These are phyloP conservation scores for Euptelea pleiosperma DNA, from an alignment of 164 flowering plant genomes.

Conservation along the genomic window DNA sequence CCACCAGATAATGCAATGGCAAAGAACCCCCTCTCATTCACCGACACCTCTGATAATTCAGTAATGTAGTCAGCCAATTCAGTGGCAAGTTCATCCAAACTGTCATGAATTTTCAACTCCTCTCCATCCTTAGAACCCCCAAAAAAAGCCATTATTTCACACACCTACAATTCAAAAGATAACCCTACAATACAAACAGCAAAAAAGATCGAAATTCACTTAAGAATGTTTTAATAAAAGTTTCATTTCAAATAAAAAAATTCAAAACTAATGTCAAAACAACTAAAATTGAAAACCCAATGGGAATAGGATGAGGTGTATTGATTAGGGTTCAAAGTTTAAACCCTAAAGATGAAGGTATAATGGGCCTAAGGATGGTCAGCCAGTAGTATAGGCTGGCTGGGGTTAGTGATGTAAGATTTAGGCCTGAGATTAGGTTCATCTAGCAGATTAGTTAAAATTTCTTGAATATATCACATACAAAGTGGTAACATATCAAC, in stretches of 20 bases:
- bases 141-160: conserved; percentile 45
- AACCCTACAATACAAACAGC: background rate
- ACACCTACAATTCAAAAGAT: background rate
- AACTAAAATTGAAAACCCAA: background rate
- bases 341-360: too few species aligned
- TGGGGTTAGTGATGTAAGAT: too few species aligned
- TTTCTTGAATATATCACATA: too few species aligned
- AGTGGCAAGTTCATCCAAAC: conserved; percentile 61
- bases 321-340: too few species aligned
- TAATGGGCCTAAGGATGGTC: too few species aligned
- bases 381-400: too few species aligned
- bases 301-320: too few species aligned
- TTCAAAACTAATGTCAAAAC: background rate
- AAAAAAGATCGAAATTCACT: background rate
- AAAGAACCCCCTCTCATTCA: conserved; percentile 83
- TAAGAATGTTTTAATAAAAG: background rate
- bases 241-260: too few species aligned
- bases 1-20: conserved; percentile 91
- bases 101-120: conserved; percentile 67
- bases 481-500: too few species aligned
- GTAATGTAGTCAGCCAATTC: conserved; percentile 81
- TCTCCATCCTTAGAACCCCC: conserved; percentile 42
- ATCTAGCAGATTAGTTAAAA: too few species aligned
- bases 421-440: too few species aligned
- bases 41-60: conserved; percentile 68